These are phyloP conservation scores for Auriscalpium orientale DNA, from an alignment of 768 basidiomycete species.

Conservation along the genomic window DNA sequence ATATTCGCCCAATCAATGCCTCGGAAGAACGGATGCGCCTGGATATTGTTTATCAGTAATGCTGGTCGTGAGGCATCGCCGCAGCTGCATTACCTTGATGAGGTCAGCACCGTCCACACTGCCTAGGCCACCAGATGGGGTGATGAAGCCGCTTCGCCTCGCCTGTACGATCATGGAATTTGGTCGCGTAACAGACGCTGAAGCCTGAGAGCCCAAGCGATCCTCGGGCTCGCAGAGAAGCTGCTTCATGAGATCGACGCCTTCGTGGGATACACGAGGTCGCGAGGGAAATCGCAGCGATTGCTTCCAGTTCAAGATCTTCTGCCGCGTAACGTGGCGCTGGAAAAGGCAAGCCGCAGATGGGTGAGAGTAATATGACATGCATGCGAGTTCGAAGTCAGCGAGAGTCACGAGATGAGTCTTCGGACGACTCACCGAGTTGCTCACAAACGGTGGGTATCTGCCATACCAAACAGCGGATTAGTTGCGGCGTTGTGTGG, in stretches of 20 bases:
- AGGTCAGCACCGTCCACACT: constrained; percentile 79
- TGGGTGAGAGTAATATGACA: not conserved
- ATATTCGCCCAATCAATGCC: constrained; percentile 89
- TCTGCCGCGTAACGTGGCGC: constrained; percentile 93
- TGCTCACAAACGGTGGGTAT: constrained; percentile 94
- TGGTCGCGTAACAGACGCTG: constrained; percentile 62
- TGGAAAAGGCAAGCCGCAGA: constrained; percentile 21
- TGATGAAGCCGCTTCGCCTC: constrained; percentile 66
- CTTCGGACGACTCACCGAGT: constrained; percentile 51
- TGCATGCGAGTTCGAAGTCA: not conserved
- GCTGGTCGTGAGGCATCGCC: constrained; percentile 9
- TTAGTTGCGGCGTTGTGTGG: constrained; percentile 2
- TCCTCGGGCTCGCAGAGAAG: constrained; percentile 95
- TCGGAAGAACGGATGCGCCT: constrained; percentile 87
- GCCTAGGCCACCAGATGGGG: constrained; percentile 36
- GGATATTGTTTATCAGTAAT: constrained; percentile 3
- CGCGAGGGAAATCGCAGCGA: constrained; percentile 80
- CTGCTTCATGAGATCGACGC: constrained; percentile 78
- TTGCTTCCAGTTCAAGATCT: constrained; percentile 94
- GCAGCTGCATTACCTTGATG: constrained; percentile 59
- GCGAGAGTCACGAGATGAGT: not conserved
- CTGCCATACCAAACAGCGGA: constrained; percentile 30
- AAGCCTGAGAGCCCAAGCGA: constrained; percentile 73
- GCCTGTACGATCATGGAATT: constrained; percentile 71
- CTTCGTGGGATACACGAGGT: constrained; percentile 81